Evolutionary conservation across 1,284 basidiomycete species (phyloP).

Genomic region (Ganoderma resinaceum): DNA sequence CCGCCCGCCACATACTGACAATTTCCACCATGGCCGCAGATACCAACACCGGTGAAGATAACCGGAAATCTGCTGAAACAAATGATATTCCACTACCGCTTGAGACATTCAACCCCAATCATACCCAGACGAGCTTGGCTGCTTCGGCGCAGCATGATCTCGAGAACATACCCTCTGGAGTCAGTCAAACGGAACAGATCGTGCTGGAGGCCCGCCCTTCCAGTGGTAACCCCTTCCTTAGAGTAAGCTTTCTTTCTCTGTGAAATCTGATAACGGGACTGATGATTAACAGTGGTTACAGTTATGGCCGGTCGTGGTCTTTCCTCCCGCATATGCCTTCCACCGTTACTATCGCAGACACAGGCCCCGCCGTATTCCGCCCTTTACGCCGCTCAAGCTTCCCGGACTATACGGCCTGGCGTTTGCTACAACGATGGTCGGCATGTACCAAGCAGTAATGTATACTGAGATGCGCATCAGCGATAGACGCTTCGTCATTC

Average conservation of each 20-base stretch:
- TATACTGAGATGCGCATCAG: background rate
- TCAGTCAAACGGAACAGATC: background rate
- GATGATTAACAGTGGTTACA: background rate
- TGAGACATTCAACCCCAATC: background rate
- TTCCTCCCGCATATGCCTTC: slow-evolving; percentile 3
- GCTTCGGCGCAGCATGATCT: too few species aligned
- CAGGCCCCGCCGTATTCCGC: slow-evolving; percentile 1
- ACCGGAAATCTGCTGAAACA: too few species aligned
- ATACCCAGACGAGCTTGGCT: background rate
- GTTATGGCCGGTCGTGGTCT: background rate
- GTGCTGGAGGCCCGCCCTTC: background rate
- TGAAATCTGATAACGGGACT: background rate
- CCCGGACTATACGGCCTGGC: slow-evolving; percentile 3
- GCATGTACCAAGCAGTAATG: background rate
- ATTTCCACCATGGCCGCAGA: too few species aligned
- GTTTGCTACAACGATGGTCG: background rate
- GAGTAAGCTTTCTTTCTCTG: background rate
- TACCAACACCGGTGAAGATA: too few species aligned
- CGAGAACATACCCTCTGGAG: too few species aligned
- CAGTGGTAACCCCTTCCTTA: too few species aligned
- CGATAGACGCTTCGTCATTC: background rate
- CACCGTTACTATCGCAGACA: slow-evolving; percentile 13
- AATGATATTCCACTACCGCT: too few species aligned
- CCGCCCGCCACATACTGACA: too few species aligned
- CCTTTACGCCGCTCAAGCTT: slow-evolving; percentile 4